These are phyloP conservation scores for Septoria petroselini DNA, from an alignment of 2,329 filamentous ascomycete genomes.

Conservation along the genomic window DNA sequence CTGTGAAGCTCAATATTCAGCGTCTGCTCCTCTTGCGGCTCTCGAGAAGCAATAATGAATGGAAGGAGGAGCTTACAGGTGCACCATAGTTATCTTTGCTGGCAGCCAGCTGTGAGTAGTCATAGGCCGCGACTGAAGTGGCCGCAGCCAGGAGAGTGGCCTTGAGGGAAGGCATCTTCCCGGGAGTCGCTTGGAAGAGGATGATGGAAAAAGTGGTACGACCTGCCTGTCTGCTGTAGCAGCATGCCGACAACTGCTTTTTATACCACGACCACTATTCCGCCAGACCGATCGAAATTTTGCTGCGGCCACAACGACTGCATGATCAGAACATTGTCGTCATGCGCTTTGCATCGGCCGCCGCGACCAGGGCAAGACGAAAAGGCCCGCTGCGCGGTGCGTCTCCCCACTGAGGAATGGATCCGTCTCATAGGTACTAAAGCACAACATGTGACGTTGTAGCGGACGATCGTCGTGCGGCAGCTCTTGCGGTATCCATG, in stretches of 20 bases:
- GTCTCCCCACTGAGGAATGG: neutral
- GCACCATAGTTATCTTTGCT: slow-evolving; percentile 26
- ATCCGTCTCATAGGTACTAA: too few species aligned
- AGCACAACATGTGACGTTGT: neutral
- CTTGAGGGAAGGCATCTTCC: slow-evolving; percentile 20
- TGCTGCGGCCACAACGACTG: neutral
- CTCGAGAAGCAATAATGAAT: neutral
- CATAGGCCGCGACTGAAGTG: slow-evolving; percentile 20
- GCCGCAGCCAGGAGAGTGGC: slow-evolving; percentile 15
- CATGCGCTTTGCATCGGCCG: slow-evolving; percentile 5
- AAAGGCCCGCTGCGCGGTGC: slow-evolving; percentile 2
- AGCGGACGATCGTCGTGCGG: neutral
- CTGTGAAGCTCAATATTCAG: slow-evolving; percentile 1
- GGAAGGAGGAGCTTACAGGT: slow-evolving; percentile 20
- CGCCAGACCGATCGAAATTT: neutral
- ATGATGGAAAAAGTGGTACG: neutral
- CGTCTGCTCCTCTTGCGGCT: neutral
- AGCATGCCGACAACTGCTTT: neutral
- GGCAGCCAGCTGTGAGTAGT: slow-evolving; percentile 23
- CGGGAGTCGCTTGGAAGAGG: neutral
- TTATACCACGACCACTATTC: neutral
- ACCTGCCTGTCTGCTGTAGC: neutral
- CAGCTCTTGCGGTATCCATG: slow-evolving; percentile 1
- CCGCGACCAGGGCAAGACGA: neutral
- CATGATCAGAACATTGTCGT: neutral